Percentiles rank a stretch among this genome's conserved stretches.
Conservation (phyloP, 2,329 filamentous ascomycete genomes). For the Emericellopsis cladophorae region DNA sequence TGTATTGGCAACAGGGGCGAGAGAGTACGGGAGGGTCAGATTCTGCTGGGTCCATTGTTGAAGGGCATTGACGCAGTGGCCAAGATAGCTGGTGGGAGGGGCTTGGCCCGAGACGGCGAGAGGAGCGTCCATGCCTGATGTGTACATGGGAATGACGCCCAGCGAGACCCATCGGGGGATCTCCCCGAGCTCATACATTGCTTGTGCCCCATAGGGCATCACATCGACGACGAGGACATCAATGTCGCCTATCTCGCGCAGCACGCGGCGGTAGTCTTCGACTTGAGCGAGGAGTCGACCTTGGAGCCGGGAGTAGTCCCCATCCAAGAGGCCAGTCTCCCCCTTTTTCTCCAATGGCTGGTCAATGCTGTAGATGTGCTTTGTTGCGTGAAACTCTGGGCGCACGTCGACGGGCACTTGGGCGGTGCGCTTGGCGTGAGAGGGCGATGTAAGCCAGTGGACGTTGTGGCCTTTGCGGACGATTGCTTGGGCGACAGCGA, state of each 20-base stretch:
- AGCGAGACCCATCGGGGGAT: slow-evolving; percentile 21
- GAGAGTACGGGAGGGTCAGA: slow-evolving; percentile 11
- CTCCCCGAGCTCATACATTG: slow-evolving; percentile 19
- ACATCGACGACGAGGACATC: slow-evolving; percentile 23
- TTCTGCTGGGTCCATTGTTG: slow-evolving; percentile 13
- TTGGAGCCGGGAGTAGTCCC: slow-evolving; percentile 10
- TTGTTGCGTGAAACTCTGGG: slow-evolving; percentile 18
- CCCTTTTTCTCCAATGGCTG: slow-evolving; percentile 12
- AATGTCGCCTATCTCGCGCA: slow-evolving; percentile 12
- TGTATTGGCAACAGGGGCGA: slow-evolving; percentile 15
- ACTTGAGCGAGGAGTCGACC: slow-evolving; percentile 20
- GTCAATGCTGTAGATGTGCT: slow-evolving; percentile 16
- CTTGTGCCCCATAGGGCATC: slow-evolving; percentile 21
- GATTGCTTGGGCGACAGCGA: slow-evolving; percentile 22
- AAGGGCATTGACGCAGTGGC: slow-evolving; percentile 13
- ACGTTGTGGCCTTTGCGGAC: slow-evolving; percentile 22
- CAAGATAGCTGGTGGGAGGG: slow-evolving; percentile 13
- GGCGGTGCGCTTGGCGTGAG: slow-evolving; percentile 15
- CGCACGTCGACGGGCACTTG: slow-evolving; percentile 18
- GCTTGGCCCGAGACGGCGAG: slow-evolving; percentile 16
- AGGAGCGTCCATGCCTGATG: slow-evolving; percentile 14
- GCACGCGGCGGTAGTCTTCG: slow-evolving; percentile 18
- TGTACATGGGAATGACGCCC: slow-evolving; percentile 24
- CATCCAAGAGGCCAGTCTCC: slow-evolving; percentile 18
- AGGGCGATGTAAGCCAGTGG: slow-evolving; percentile 19